These are phyloP conservation scores for Nakazawaea sp. DNA, from an alignment of 805 yeast species.

Conservation along the genomic window DNA sequence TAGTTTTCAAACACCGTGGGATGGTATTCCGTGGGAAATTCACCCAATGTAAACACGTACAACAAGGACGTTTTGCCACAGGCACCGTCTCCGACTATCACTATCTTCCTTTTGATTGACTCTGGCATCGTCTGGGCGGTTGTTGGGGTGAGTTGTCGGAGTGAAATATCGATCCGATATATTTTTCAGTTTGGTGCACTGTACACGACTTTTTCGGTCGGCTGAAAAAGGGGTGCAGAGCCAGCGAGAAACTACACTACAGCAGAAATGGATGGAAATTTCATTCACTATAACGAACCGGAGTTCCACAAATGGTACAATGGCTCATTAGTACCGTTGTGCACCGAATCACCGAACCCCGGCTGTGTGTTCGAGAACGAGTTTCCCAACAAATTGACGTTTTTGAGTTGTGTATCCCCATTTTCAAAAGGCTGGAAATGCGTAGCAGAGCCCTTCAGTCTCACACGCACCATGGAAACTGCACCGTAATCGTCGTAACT, in stretches of 20 bases:
- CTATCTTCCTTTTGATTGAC: constrained; percentile 59
- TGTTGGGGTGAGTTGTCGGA: too few relatives aligned
- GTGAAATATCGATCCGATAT: too few relatives aligned
- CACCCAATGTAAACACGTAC: constrained; percentile 89
- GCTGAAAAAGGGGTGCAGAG: too few relatives aligned
- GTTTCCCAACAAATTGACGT: background rate
- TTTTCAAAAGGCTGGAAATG: constrained; percentile 3
- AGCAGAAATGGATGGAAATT: too few relatives aligned
- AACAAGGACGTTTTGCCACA: constrained; percentile 88
- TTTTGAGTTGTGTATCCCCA: background rate
- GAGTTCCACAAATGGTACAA: background rate
- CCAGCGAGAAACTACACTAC: too few relatives aligned
- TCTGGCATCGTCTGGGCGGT: constrained; percentile 9
- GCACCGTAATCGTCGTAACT: constrained; percentile 10
- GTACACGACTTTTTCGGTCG: too few relatives aligned
- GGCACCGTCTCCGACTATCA: constrained; percentile 93
- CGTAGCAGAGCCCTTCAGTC: background rate
- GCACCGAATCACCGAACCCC: background rate
- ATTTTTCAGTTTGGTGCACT: too few relatives aligned
- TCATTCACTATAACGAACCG: too few relatives aligned
- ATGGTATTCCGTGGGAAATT: constrained; percentile 86
- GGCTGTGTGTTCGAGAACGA: background rate
- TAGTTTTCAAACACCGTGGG: constrained; percentile 95
- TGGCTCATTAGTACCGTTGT: background rate
- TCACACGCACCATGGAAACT: constrained; percentile 8